A percentile compares a stretch with the other conserved stretches of the same genome.
phyloP scores from a whole-genome alignment of 2,329 filamentous ascomycete species.

The Drechslerella coelobrocha region DNA sequence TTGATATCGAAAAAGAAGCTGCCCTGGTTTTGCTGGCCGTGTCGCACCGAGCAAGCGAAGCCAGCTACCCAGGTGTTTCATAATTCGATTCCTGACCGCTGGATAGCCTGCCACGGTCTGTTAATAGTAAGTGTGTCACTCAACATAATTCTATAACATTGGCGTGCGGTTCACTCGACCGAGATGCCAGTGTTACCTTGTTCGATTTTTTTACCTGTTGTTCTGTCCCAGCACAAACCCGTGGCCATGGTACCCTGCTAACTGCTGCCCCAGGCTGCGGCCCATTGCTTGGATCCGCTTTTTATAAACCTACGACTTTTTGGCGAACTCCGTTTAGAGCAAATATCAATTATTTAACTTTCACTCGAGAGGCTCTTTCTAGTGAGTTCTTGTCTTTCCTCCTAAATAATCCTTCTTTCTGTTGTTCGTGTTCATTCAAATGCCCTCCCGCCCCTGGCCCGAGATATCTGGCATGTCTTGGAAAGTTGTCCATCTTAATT shows the following conservation, averaged over 20 bases:
- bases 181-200: conserved; percentile 4
- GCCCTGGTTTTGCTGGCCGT: not conserved
- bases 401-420: conserved; percentile 15
- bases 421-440: conserved; percentile 8
- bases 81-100: not conserved
- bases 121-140: conserved; percentile 18
- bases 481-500: conserved; percentile 40
- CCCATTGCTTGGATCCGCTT: conserved; percentile 42
- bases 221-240: conserved; percentile 9
- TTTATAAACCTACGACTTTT: conserved; percentile 16
- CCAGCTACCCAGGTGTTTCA: conserved; percentile 1
- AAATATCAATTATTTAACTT: conserved; percentile 35
- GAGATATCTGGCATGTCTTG: conserved; percentile 25
- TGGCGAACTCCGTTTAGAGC: conserved; percentile 43
- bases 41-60: conserved; percentile 7
- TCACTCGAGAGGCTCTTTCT: conserved; percentile 19
- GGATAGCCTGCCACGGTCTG: conserved; percentile 16
- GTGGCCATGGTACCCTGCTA: conserved; percentile 48
- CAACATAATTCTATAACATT: not conserved
- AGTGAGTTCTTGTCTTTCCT: conserved; percentile 15
- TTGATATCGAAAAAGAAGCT: not conserved
- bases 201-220: conserved; percentile 5
- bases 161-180: not conserved
- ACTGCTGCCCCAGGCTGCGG: conserved; percentile 40
- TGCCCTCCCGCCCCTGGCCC: conserved; percentile 14